A percentile compares a stretch with the other conserved stretches of the same genome.
Conservation (phyloP, 306 rosid genomes). For the Biancaea sappan region DNA sequence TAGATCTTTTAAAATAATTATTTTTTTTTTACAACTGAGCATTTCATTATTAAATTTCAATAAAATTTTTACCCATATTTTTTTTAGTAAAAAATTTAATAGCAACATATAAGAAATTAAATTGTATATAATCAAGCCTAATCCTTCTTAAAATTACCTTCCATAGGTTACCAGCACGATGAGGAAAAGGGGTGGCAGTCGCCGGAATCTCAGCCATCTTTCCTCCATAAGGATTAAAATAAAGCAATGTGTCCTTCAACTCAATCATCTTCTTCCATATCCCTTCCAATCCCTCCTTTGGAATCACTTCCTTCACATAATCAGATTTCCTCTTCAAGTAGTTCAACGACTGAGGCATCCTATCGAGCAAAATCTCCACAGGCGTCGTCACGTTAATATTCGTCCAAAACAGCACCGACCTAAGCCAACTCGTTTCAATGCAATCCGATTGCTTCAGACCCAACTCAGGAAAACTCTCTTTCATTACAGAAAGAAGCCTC, state of each 20-base stretch:
- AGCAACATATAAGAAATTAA: too few species aligned
- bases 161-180: constrained; percentile 52
- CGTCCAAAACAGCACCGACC: constrained; percentile 54
- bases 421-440: constrained; percentile 57
- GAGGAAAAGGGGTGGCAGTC: constrained; percentile 59
- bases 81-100: too few species aligned
- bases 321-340: constrained; percentile 65
- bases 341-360: constrained; percentile 37
- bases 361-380: constrained; percentile 41
- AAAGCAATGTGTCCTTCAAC: constrained; percentile 35
- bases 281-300: constrained; percentile 45
- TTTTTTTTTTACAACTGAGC: too few species aligned
- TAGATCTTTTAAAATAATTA: too few species aligned
- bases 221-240: constrained; percentile 69
- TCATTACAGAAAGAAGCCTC: constrained; percentile 44
- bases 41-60: too few species aligned
- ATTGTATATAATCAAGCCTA: too few species aligned
- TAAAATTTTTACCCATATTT: too few species aligned
- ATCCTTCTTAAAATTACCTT: constrained; percentile 36
- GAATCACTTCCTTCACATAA: constrained; percentile 51
- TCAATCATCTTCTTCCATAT: constrained; percentile 69
- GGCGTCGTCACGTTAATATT: constrained; percentile 37
- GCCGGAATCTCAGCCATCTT: constrained; percentile 62
- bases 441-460: constrained; percentile 55
- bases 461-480: constrained; percentile 47